A percentile compares a stretch with the other conserved stretches of the same genome.
phyloP scores from a whole-genome alignment of 345 rosid species.

The Lepidium africanum region DNA sequence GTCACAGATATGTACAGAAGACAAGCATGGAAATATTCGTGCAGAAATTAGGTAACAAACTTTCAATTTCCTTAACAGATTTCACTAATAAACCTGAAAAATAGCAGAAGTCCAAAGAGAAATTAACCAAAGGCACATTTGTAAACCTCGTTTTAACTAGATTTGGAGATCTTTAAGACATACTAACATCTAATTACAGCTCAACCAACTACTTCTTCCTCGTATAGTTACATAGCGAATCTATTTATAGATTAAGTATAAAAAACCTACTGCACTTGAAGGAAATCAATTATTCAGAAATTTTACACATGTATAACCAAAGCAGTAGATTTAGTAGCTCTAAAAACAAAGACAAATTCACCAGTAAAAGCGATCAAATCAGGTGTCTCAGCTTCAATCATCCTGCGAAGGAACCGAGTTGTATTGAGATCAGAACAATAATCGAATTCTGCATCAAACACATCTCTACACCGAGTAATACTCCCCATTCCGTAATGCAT shows the following conservation, averaged over 20 bases:
- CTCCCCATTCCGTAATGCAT: slow-evolving; percentile 84
- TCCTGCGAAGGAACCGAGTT: slow-evolving; percentile 55
- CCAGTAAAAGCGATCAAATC: slow-evolving; percentile 87
- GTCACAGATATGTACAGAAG: background rate
- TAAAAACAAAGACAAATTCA: background rate
- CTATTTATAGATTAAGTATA: background rate
- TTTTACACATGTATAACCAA: no score
- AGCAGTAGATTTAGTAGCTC: background rate
- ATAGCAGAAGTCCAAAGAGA: background rate
- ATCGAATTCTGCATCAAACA: slow-evolving; percentile 42
- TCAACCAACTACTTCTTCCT: background rate
- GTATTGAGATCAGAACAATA: slow-evolving; percentile 86
- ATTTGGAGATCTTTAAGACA: background rate
- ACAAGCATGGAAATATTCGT: background rate
- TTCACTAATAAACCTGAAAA: background rate
- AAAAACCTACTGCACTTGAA: background rate
- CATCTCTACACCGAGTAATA: slow-evolving; percentile 71
- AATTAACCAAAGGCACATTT: background rate
- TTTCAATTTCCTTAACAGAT: background rate
- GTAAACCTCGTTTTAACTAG: background rate
- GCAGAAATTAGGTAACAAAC: background rate
- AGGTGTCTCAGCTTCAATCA: slow-evolving; percentile 68
- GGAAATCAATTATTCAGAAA: background rate
- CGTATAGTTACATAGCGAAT: background rate
- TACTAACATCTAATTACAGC: background rate